phyloP scores from a whole-genome alignment of 164 flowering plant species.

The Cinnamomum chago region DNA sequence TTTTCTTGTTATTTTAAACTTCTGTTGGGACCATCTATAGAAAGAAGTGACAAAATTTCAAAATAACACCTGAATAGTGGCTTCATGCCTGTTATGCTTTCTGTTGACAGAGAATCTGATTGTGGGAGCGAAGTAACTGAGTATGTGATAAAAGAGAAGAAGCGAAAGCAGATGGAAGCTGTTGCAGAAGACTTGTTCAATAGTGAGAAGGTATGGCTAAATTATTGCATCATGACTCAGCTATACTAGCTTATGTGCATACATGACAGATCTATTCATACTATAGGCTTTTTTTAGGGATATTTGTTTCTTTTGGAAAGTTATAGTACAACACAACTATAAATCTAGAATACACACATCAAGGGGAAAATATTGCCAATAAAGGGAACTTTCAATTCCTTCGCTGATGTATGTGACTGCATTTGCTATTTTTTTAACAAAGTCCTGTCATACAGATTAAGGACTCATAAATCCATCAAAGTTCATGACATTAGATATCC shows the following conservation, averaged over 20 bases:
- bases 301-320: too few relatives aligned
- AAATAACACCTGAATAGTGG: neutral
- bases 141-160: constrained; percentile 70
- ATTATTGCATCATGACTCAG: neutral
- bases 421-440: too few relatives aligned
- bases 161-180: constrained; percentile 77
- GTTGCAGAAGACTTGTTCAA: constrained; percentile 82
- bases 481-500: too few relatives aligned
- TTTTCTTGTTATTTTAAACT: neutral
- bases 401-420: too few relatives aligned
- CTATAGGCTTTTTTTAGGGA: neutral
- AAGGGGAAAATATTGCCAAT: neutral
- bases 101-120: constrained; percentile 49
- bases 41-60: neutral
- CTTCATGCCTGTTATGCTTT: neutral
- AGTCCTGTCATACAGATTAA: too few relatives aligned
- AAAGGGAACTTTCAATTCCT: neutral
- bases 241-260: neutral
- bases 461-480: too few relatives aligned
- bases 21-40: neutral
- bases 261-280: neutral
- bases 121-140: constrained; percentile 45
- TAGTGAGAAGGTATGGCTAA: constrained; percentile 49
- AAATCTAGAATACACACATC: neutral
- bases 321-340: neutral